These are phyloP conservation scores for Oryza rufipogon DNA, from an alignment of 176 grass and related monocot genomes.

Conservation along the genomic window DNA sequence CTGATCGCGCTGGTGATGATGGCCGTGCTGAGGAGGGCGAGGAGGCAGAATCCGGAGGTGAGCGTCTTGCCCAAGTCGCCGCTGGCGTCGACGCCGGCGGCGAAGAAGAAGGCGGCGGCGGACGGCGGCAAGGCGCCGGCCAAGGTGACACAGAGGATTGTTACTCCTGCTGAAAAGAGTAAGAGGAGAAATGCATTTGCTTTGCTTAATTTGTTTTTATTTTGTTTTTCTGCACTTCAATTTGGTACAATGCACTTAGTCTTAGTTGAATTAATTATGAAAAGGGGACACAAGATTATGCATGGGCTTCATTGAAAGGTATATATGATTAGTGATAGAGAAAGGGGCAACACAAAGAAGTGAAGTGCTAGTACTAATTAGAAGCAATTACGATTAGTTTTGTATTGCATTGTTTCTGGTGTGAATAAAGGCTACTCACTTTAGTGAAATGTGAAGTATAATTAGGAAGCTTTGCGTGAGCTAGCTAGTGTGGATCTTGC, in stretches of 20 bases:
- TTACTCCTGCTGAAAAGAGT: constrained; percentile 74
- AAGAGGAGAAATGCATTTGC: constrained; percentile 15
- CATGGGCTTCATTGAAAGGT: background rate
- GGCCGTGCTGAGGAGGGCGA: constrained; percentile 59
- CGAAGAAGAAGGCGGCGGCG: constrained; percentile 29
- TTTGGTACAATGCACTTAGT: constrained; percentile 1
- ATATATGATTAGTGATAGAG: constrained; percentile 31
- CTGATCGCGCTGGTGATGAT: constrained; percentile 58
- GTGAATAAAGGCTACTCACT: constrained; percentile 30
- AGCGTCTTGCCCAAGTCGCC: constrained; percentile 45
- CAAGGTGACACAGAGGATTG: constrained; percentile 43
- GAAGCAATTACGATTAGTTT: constrained; percentile 6
- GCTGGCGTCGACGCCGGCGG: background rate
- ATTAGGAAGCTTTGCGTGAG: constrained; percentile 17
- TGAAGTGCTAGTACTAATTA: background rate
- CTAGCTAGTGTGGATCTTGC: constrained; percentile 17
- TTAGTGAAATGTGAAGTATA: constrained; percentile 18
- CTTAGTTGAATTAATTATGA: constrained; percentile 21
- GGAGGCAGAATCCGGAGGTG: constrained; percentile 36
- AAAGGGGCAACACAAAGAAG: constrained; percentile 9
- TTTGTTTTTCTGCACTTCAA: background rate
- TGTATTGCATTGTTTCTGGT: background rate
- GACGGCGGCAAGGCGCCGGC: constrained; percentile 36
- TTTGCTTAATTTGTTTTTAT: background rate
- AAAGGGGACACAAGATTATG: constrained; percentile 20